Conservation (phyloP, 768 basidiomycete species). For the Kondoa subrosea region DNA sequence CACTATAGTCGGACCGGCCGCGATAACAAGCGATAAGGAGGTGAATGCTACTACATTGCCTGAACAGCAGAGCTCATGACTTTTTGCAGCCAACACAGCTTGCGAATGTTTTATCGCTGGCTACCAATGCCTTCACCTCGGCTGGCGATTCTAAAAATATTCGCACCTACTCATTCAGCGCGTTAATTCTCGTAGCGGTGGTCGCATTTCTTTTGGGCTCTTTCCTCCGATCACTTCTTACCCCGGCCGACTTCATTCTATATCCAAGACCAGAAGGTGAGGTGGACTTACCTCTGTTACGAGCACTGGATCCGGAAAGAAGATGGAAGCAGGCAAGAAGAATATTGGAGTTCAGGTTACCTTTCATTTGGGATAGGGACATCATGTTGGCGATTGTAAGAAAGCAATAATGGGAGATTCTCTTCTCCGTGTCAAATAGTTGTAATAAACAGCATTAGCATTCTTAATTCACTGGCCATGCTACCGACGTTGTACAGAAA, state of each 20-base stretch:
- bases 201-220: slow-evolving; percentile 86
- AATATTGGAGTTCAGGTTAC: slow-evolving; percentile 21
- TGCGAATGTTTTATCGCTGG: not conserved
- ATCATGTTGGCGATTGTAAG: slow-evolving; percentile 24
- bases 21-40: not conserved
- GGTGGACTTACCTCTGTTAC: slow-evolving; percentile 21
- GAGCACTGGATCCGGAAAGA: slow-evolving; percentile 22
- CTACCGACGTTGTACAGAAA: too few relatives aligned
- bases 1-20: not conserved
- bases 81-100: not conserved
- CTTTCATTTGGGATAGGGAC: slow-evolving; percentile 17
- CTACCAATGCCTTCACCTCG: slow-evolving; percentile 2
- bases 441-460: not conserved
- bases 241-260: slow-evolving; percentile 79
- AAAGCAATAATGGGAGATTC: not conserved
- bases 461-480: too few relatives aligned
- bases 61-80: not conserved
- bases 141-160: not conserved
- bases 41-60: not conserved
- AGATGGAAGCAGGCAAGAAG: slow-evolving; percentile 25
- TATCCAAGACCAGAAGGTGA: slow-evolving; percentile 31
- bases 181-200: slow-evolving; percentile 57
- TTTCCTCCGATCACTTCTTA: slow-evolving; percentile 66
- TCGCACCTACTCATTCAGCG: slow-evolving; percentile 38
- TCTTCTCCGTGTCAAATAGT: not conserved